These are phyloP conservation scores for Cyberlindnera samutprakarnensis DNA, from an alignment of 805 yeast genomes.

Conservation along the genomic window DNA sequence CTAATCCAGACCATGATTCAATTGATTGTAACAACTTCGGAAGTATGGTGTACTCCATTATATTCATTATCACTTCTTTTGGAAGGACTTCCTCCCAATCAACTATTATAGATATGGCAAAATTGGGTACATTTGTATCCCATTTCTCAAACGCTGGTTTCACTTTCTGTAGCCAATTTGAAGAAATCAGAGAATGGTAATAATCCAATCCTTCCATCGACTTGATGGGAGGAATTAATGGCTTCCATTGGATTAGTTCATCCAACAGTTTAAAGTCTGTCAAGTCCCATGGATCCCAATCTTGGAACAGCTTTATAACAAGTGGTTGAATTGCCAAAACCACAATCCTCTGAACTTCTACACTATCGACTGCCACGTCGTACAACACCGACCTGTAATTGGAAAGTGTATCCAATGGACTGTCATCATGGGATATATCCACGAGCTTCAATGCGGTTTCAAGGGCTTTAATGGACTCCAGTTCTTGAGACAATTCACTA, in stretches of 20 bases:
- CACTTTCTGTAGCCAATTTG: slow-evolving; percentile 30
- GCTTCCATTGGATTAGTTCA: slow-evolving; percentile 23
- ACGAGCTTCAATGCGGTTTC: background rate
- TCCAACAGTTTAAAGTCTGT: slow-evolving; percentile 24
- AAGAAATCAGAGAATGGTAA: slow-evolving; percentile 30
- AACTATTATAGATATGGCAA: slow-evolving; percentile 31
- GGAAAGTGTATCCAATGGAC: background rate
- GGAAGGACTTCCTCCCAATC: slow-evolving; percentile 36
- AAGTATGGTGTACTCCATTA: slow-evolving; percentile 25
- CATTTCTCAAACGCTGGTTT: slow-evolving; percentile 26
- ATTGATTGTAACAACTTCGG: slow-evolving; percentile 32
- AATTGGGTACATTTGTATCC: slow-evolving; percentile 31
- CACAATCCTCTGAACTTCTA: background rate
- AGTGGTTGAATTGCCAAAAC: slow-evolving; percentile 8
- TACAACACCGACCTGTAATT: background rate
- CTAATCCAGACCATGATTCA: slow-evolving; percentile 26
- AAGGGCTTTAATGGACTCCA: background rate
- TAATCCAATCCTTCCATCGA: slow-evolving; percentile 10
- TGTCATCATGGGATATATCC: background rate
- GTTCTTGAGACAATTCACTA: background rate
- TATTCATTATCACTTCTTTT: slow-evolving; percentile 17
- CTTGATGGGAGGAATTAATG: slow-evolving; percentile 5
- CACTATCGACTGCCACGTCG: background rate
- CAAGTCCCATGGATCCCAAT: slow-evolving; percentile 33
- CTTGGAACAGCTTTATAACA: slow-evolving; percentile 12